Percentiles rank a stretch among this genome's conserved stretches.
Evolutionary conservation across 345 rosid genomes (phyloP).

Genomic region (Salix dunnii): DNA sequence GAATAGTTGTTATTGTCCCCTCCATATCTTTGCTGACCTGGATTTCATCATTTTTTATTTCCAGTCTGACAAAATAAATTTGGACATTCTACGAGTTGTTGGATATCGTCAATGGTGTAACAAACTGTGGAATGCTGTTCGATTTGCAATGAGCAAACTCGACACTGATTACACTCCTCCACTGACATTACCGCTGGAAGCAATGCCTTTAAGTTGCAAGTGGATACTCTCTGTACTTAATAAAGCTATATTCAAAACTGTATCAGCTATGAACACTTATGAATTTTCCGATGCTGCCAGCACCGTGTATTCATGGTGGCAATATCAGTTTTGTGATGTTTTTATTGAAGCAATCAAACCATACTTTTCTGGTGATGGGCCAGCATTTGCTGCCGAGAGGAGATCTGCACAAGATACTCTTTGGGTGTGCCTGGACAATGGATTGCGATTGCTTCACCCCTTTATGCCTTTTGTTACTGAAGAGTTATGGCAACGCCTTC

Average conservation of each 20-base stretch:
- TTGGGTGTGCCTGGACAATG: conserved; percentile 81
- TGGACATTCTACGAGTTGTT: conserved; percentile 90
- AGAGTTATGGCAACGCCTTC: conserved; percentile 95
- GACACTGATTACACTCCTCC: conserved; percentile 64
- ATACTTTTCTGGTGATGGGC: conserved; percentile 59
- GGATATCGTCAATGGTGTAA: conserved; percentile 99
- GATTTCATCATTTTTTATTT: conserved; percentile 13
- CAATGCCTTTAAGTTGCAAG: conserved; percentile 75
- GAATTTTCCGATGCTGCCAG: conserved; percentile 83
- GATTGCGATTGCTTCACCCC: conserved; percentile 90
- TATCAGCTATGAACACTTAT: conserved; percentile 50
- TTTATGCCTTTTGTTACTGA: conserved; percentile 94
- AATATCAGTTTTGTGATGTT: conserved; percentile 89
- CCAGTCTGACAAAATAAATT: conserved; percentile 91
- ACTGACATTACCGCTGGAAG: conserved; percentile 31
- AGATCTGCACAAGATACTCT: conserved; percentile 61
- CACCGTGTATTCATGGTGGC: conserved; percentile 91
- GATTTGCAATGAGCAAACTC: conserved; percentile 91
- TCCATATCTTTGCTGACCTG: not conserved
- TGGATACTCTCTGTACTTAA: conserved; percentile 88
- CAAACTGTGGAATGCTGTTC: conserved; percentile 95
- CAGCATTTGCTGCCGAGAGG: conserved; percentile 56
- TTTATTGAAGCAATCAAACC: conserved; percentile 90
- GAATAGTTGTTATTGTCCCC: not conserved
- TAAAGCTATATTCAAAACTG: conserved; percentile 62